Evolutionary conservation across 2,329 filamentous ascomycete genomes (phyloP), one percentile per base, ranked within the genome.

Genomic region (Fusarium dimerum): DNA sequence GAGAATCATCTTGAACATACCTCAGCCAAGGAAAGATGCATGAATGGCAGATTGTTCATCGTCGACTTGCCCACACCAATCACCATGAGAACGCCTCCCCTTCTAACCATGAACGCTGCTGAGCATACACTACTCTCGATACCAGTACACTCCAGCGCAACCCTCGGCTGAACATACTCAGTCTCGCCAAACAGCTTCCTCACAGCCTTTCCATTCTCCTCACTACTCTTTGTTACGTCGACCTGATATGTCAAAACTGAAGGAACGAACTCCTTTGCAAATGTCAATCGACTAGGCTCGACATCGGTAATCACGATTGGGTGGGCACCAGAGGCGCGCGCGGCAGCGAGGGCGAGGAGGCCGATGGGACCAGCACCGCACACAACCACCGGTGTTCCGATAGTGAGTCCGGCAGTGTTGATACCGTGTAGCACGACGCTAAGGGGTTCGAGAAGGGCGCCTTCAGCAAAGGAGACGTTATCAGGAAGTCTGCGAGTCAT

Each of bases 11-110:
- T 26, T 26, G 20, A 16, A 57, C 72, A 56, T 54, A 81, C 79
- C 74, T 86, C 84, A 5, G 81, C 80, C 38, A 86, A 66, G 4
- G 81, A 85, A 17, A 87, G 62, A 64, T 87, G 83, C 84, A 87
- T 87, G 56, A 87, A 87, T 0, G 84, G 84, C 26, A 86, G 58
- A 55, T 87, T 86, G 56, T 88, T 83, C 80, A 87, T 85, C 8
- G 81, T 73, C 26, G 78, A 71, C 56, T 73, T 79, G 2, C 84
- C 84, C 17, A 88, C 85, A 0, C 85, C 85, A 54, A 88, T 83
- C 1, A 86, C 83, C 71, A 86, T 82, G 17, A 88, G 72, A 1
- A 76, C 76, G 0, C 85, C 85, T 6, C 84, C 84, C 48, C 82
- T 73, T 16, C 83, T 72, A 6, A 77, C 82, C 9, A 77, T 75